Evolutionary conservation across 352 stramenopile genomes (phyloP), one percentile per base, ranked within the genome.

Genomic region (Phytophthora colocasiae): DNA sequence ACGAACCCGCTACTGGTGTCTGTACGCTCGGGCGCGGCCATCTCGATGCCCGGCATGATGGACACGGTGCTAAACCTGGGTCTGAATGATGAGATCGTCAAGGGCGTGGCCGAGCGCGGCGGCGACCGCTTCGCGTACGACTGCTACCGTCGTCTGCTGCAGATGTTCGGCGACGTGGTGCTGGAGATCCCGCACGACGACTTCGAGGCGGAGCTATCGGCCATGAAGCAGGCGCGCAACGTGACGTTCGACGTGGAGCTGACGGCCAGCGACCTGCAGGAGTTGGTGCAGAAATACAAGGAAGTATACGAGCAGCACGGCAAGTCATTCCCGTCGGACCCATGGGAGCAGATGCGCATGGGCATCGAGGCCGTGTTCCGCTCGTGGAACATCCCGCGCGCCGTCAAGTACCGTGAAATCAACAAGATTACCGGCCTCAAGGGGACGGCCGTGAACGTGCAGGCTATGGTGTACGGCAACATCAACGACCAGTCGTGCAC

Each of bases 381-480:
- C 32, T 71, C 55, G 55, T 66, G 63, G 56, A 71, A 71, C 49
- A 71, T 66, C 63, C 63, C 63, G 41, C 63, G 63, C 43, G 63
- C 63, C 22, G 57, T 71, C 48, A 71, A 66, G 36, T 66, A 71
- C 55, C 63, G 63, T 49, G 56, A 66, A 44, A 71, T 71, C 51
- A 67, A 71, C 63, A 71, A 67, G 43, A 71, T 71, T 50, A 67
- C 56, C 34, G 63, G 49, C 11, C 50, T 71, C 63, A 67, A 71
- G 57, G 63, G 63, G 6, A 67, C 57, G 36, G 50, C 63, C 38
- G 49, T 71, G 36, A 67, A 71, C 57, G 63, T 71, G 63, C 63
- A 70, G 34, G 54, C 63, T 41, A 70, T 70, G 63, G 54, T 65
- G 63, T 65, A 65, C 48, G 54, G 56, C 44, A 67, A 71, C 63